Percentiles rank a stretch among this genome's conserved stretches.
These are phyloP conservation scores for Fusarium papillatum DNA, from an alignment of 2,329 filamentous ascomycete species.

Conservation along the genomic window DNA sequence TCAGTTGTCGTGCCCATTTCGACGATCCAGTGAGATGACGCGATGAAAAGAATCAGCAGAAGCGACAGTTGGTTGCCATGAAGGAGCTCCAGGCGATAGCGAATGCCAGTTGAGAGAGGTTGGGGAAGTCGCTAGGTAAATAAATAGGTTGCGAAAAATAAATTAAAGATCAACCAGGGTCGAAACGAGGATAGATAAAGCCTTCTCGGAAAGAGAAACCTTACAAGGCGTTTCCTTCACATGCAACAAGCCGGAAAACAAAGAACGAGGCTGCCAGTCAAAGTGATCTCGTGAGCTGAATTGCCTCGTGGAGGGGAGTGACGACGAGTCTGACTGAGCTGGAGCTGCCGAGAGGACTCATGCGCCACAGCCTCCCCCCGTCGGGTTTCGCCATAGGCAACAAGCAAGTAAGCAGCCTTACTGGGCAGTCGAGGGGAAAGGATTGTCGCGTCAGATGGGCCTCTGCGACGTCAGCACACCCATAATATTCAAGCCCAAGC, in stretches of 20 bases:
- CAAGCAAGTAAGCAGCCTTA: conserved; percentile 23
- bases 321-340: neutral
- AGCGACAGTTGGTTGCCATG: conserved; percentile 1
- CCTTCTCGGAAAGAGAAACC: neutral
- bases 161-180: conserved; percentile 7
- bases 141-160: neutral
- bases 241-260: conserved; percentile 7
- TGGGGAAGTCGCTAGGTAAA: neutral
- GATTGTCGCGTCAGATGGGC: conserved; percentile 33
- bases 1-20: conserved; percentile 55
- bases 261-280: neutral
- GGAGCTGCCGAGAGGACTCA: neutral
- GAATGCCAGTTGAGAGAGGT: neutral
- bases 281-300: conserved; percentile 9
- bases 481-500: neutral
- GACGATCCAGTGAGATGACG: neutral
- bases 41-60: neutral
- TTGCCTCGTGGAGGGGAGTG: neutral
- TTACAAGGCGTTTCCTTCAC: conserved; percentile 1
- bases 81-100: neutral
- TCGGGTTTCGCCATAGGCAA: conserved; percentile 17
- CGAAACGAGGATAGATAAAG: neutral
- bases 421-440: neutral
- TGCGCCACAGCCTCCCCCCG: conserved; percentile 21
- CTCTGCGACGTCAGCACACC: conserved; percentile 37